These are phyloP conservation scores for Mollisiaceae sp. DNA, from an alignment of 2,329 filamentous ascomycete species.

Conservation along the genomic window DNA sequence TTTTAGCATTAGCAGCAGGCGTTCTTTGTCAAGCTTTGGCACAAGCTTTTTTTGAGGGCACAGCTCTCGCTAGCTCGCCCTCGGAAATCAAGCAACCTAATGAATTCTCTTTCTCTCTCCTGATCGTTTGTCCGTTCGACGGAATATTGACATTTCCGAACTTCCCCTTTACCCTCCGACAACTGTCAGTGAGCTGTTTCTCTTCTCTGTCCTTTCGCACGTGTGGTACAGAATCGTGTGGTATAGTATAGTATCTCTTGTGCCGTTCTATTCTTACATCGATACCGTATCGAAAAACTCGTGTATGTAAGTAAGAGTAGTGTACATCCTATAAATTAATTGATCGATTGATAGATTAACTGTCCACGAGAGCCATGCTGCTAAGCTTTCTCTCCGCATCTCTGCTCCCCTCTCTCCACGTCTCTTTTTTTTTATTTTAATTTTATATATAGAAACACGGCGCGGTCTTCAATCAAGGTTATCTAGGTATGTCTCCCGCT, in stretches of 20 bases:
- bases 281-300: not conserved
- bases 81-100: not conserved
- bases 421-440: not conserved
- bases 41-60: not conserved
- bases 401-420: too few species aligned
- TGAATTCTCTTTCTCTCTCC: not conserved
- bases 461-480: not conserved
- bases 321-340: too few species aligned
- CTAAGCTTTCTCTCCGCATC: too few species aligned
- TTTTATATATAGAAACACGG: not conserved
- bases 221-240: too few species aligned
- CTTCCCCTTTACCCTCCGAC: too few species aligned
- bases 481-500: not conserved
- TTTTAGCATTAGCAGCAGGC: slow-evolving; percentile 27
- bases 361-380: too few species aligned
- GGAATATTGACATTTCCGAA: not conserved
- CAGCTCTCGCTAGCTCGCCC: not conserved
- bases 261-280: not conserved
- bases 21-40: slow-evolving; percentile 20
- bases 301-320: not conserved
- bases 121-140: not conserved
- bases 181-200: not conserved
- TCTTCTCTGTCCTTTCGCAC: not conserved
- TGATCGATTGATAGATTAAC: too few species aligned
- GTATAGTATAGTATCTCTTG: not conserved